Evolutionary conservation across 2,329 filamentous ascomycete species (phyloP).

Genomic region (Onygenales sp.): DNA sequence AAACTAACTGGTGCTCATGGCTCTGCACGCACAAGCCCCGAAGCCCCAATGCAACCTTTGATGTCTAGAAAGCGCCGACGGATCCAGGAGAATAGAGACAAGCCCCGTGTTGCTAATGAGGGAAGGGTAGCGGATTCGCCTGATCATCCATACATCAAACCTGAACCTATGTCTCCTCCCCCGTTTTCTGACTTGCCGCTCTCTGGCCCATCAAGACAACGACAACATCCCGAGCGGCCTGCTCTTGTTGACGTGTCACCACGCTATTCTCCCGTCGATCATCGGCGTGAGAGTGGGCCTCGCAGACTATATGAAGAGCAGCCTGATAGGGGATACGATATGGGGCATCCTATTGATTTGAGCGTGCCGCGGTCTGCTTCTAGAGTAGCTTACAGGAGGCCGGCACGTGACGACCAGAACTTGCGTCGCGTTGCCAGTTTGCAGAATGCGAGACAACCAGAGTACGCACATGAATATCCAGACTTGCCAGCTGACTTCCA

Average conservation of each 20-base stretch:
- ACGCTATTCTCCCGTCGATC: conserved; percentile 26
- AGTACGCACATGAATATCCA: conserved; percentile 33
- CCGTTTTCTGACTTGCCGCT: conserved; percentile 40
- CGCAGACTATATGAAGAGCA: conserved; percentile 27
- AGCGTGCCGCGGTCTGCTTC: conserved; percentile 30
- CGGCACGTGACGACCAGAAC: conserved; percentile 34
- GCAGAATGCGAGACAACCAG: conserved; percentile 34
- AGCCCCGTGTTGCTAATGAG: conserved; percentile 22
- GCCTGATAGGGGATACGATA: conserved; percentile 17
- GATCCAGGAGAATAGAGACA: conserved; percentile 30
- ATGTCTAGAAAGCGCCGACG: conserved; percentile 45
- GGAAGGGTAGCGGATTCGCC: conserved; percentile 26
- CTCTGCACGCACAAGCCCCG: conserved; percentile 37
- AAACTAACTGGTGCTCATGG: conserved; percentile 19
- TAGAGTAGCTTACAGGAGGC: conserved; percentile 27
- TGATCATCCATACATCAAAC: conserved; percentile 48
- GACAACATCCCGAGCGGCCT: conserved; percentile 30
- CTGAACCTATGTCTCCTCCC: conserved; percentile 53
- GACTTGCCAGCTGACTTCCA: conserved; percentile 32
- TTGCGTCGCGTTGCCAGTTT: conserved; percentile 39
- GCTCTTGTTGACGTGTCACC: conserved; percentile 41
- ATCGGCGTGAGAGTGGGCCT: conserved; percentile 22
- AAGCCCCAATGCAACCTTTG: conserved; percentile 30
- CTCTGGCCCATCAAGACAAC: conserved; percentile 24
- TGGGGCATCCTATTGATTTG: conserved; percentile 22